Conservation (phyloP, 306 rosid genomes). For the Castanospermum australe region DNA sequence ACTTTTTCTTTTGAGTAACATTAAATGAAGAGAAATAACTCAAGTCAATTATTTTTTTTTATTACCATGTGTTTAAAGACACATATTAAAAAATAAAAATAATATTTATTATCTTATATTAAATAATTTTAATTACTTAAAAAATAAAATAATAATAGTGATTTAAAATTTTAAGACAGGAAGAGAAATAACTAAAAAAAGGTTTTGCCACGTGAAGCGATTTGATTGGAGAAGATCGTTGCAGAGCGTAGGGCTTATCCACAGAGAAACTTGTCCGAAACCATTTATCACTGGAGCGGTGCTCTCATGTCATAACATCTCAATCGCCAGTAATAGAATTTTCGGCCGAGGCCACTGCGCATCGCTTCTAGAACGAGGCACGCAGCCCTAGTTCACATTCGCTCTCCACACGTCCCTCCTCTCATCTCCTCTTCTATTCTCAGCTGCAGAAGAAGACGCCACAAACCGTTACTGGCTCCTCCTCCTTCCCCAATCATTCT, state of each 20-base stretch:
- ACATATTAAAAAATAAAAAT: too few relatives aligned
- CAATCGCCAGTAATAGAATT: too few relatives aligned
- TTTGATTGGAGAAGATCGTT: neutral
- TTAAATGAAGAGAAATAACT: too few relatives aligned
- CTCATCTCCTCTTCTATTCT: neutral
- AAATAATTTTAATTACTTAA: too few relatives aligned
- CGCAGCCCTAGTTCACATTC: conserved; percentile 52
- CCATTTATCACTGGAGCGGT: neutral
- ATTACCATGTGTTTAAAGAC: too few relatives aligned
- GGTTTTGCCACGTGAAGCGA: neutral
- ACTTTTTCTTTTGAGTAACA: too few relatives aligned
- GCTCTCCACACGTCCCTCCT: conserved; percentile 60
- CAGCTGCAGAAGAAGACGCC: neutral
- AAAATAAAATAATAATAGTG: too few relatives aligned
- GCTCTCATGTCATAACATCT: neutral
- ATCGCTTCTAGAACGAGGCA: conserved; percentile 17
- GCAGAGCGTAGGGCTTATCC: neutral
- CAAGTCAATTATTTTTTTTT: too few relatives aligned
- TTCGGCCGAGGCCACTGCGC: neutral
- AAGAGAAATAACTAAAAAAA: too few relatives aligned
- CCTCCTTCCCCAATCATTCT: neutral
- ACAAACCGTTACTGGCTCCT: neutral
- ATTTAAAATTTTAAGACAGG: too few relatives aligned
- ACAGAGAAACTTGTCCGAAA: neutral
- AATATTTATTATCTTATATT: too few relatives aligned